Evolutionary conservation across 192 early-diverging fungal species (phyloP), one percentile per base, ranked within the genome.

Genomic region (Linnemannia exigua): DNA sequence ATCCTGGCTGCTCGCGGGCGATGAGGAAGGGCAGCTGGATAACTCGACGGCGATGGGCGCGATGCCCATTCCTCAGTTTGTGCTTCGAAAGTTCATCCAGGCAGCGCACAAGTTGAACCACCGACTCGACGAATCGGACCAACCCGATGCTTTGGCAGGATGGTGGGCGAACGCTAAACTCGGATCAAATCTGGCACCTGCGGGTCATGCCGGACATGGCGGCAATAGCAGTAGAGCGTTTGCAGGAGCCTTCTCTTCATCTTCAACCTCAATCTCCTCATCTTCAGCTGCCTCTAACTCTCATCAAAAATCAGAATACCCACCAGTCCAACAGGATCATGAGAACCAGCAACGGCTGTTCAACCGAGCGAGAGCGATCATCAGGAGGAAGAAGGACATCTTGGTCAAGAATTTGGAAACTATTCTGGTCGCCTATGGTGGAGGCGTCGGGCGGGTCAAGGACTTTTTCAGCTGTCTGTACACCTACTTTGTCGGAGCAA

Each of bases 391-490:
- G 33, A 80, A 80, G 35, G 84, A 86, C 31, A 61, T 86, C 15
- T 48, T 80, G 22, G 70, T 76, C 66, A 79, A 72, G 63, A 86
- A 86, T 41, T 78, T 86, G 19, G 84, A 86, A 33, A 63, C 20
- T 22, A 70, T 79, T 31, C 37, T 86, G 2, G 68, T 86, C 20
- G 63, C 77, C 11, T 86, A 86, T 74, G 84, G 84, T 1, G 71
- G 84, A 9, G 44, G 67, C 31, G 76, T 86, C 19, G 78, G 78
- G 33, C 74, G 84, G 41, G 79, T 80, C 41, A 79, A 89, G 78
- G 84, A 84, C 68, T 91, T 91, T 80, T 91, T 91, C 76, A 81
- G 82, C 31, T 82, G 90, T 38, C 67, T 91, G 25, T 76, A 91
- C 63, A 80, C 78, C 5, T 90, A 90, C 69, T 91, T 89, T 83